Base-by-base conservation (phyloP, 164 flowering plant species). In the Magnolia officinalis region DNA sequence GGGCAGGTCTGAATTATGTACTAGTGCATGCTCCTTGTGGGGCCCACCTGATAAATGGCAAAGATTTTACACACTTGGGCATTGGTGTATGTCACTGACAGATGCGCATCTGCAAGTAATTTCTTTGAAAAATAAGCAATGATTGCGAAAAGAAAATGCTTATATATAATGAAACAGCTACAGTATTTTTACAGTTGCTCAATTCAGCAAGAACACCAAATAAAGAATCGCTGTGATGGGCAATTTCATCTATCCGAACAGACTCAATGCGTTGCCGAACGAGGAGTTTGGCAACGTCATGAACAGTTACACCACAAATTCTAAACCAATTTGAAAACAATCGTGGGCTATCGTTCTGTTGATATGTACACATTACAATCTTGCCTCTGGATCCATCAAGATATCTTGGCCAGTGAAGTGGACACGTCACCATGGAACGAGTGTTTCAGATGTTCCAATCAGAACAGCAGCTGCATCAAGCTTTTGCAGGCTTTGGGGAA, bases 131-230 rank as follows among this genome's bases (percentile, higher is more conserved):
- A 55, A 55, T 55, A 11, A 11, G 61, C 61, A 11, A 55, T 55
- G 61, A 55, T 55, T 13, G 37, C 3, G 19, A 37, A 55, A 23
- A 51, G 16, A 49, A 4, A 51, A 49, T 68, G 74, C 69, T 37
- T 21, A 76, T 59, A 49, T 63, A 37, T 69, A 7, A 59, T 70
- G 37, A n/a, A 65, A 72, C 24, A 66, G 50, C 21, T 11, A 64
- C 64, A 77, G 24, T 71, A 63, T 26, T 77, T 68, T 50, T 67
- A 77, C 61, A 72, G 58, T 77, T 71, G 21, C 69, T 59, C 50
- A 71, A 21, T 61, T 70, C 21, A 50, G 26, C 29, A 11, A 70
- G 9, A 71, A 19, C 31, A 14, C 19, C 31, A 76, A 8, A 64
- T 24, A 66, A 50, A 63, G 21, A 55, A 13, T 67, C 19, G 2